These are phyloP conservation scores for Aspergillus sp. DNA, from an alignment of 2,329 filamentous ascomycete species.

Conservation along the genomic window DNA sequence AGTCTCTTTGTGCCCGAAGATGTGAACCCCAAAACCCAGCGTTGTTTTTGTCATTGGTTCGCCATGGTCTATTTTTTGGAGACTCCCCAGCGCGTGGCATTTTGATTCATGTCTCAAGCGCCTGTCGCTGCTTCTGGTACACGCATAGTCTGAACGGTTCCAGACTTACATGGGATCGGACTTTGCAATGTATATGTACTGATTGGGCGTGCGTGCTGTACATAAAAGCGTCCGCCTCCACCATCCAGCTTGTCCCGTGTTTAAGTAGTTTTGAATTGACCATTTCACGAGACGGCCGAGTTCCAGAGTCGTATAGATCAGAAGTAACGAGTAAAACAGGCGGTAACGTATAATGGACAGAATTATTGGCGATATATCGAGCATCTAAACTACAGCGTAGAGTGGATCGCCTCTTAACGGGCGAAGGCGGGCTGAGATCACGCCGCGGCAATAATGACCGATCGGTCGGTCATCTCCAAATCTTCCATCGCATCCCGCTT, in stretches of 20 bases:
- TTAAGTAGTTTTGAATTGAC: slow-evolving; percentile 8
- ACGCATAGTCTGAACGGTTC: slow-evolving; percentile 22
- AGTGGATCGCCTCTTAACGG: background rate
- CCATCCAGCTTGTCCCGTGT: slow-evolving; percentile 24
- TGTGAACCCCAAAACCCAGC: slow-evolving; percentile 17
- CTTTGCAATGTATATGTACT: slow-evolving; percentile 35
- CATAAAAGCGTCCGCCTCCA: slow-evolving; percentile 31
- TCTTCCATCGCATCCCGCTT: slow-evolving; percentile 1
- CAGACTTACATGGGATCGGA: slow-evolving; percentile 21
- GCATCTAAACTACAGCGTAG: too few species aligned
- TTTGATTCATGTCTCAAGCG: slow-evolving; percentile 24
- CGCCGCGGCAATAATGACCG: background rate
- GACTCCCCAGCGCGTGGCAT: slow-evolving; percentile 23
- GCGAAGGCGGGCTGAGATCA: background rate
- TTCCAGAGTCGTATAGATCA: background rate
- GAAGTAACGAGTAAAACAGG: background rate
- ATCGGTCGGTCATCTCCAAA: background rate
- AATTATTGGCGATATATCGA: background rate
- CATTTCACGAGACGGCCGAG: background rate
- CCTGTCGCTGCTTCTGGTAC: slow-evolving; percentile 24
- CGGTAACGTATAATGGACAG: background rate
- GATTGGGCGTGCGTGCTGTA: slow-evolving; percentile 33
- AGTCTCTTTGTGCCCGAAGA: slow-evolving; percentile 14
- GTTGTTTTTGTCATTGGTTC: slow-evolving; percentile 20
- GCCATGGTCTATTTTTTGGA: slow-evolving; percentile 26